Evolutionary conservation across 495 filamentous ascomycete genomes (phyloP), one percentile per base, ranked within the genome.

Genomic region (Gamarada debralockiae): DNA sequence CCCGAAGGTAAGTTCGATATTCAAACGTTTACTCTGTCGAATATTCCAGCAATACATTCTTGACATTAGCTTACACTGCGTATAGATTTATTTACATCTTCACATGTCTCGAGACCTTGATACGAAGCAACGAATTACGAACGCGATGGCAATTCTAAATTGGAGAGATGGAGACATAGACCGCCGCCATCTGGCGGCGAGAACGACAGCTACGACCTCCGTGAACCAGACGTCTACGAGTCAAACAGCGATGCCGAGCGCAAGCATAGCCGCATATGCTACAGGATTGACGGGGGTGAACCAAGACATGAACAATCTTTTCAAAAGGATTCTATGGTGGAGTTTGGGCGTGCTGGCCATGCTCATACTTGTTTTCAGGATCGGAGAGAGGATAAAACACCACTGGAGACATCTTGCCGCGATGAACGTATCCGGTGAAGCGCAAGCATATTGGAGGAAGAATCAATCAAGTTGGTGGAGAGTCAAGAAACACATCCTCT

Each of bases 401-500:
- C 68, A 76, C 34, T 54, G 78, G 20, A 69, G 78, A 39, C 74
- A 76, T 48, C 56, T 79, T 4, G 64, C 67, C 7, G 65, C 76
- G 54, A 79, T 81, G 76, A 67, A 66, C 10, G 44, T 65, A 25
- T 61, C 69, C 1, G 69, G 67, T 12, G 59, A 69, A 8, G 65
- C 68, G 56, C 76, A 80, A 60, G 54, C 42, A 46, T 79, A 74
- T 55, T 81, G 75, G 74, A 73, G 67, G 52, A 40, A 51, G 17
- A 67, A 68, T 31, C 72, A 73, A 40, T 70, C 68, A 67, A 66
- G 64, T 42, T 74, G 73, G 74, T 76, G 77, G 20, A 64, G 63
- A 46, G 55, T 96, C 60, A 96, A 96, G 73, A 82, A 80, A 55
- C 74, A 92, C 61, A 62, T 95, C 46, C 75, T 95, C 57, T 90